Base-by-base conservation (phyloP, 2,329 filamentous ascomycete species). In the Emmonsiellopsis sp. region DNA sequence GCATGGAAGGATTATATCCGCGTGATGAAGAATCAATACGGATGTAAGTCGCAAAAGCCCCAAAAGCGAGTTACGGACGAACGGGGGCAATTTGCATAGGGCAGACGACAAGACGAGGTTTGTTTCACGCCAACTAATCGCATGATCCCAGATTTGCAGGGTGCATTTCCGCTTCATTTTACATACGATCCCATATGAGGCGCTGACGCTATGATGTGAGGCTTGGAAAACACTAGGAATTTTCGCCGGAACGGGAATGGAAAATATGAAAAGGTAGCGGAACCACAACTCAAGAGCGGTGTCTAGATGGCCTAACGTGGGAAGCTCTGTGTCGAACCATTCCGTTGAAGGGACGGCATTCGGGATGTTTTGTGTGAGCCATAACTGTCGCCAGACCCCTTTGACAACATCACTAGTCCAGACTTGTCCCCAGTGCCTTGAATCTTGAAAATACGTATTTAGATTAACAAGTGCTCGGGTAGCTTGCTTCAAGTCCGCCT, bases 131-230 rank as follows among this genome's bases (percentile, higher is more conserved):
- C 80, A 83, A 44, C 76, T 77, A 57, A 84, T 83, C 14, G 78
- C 78, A 62, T 84, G 81, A 58, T 84, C 81, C 81, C 81, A 84
- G 54, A 84, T 81, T 57, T 82, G 79, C 34, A 83, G 72, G 0
- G 78, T 82, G 54, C 78, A 80, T 53, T 77, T 76, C 31, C 78
- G 74, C 65, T 81, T 81, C 58, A 83, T 71, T 65, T 83, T 83
- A 65, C 80, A 81, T 8, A 83, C 75, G 55, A 83, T 77, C 36
- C 81, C 81, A 54, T 83, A 83, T 0, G 80, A 77, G 5, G 78
- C 79, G 52, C 78, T 79, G 42, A 81, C 79, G 55, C 78, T 80
- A 65, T 84, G 81, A 60, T 84, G 81, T 2, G 81, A 82, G 33
- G 79, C 79, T 63, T 84, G 81, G 63, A 83, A 83, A 3, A 83